Conservation (phyloP, 2,329 filamentous ascomycete genomes). For the Rutstroemia sp. region DNA sequence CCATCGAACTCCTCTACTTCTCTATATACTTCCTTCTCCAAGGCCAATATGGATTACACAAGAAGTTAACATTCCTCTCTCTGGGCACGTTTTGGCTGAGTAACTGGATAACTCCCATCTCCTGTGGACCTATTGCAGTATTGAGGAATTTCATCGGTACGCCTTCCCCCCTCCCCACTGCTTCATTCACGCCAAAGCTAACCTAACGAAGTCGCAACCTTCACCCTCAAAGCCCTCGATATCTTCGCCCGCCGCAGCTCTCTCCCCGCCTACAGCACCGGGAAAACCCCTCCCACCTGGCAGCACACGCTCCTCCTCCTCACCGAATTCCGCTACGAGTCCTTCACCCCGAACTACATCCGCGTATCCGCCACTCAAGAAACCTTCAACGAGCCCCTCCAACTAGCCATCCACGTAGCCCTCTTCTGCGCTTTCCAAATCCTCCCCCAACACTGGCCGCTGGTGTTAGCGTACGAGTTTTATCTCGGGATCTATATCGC, state of each 20-base stretch:
- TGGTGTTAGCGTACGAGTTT: slow-evolving; percentile 33
- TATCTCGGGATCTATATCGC: slow-evolving; percentile 34
- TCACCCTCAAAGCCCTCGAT: slow-evolving; percentile 35
- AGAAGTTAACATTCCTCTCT: slow-evolving; percentile 19
- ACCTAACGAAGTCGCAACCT: slow-evolving; percentile 28
- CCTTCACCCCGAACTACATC: slow-evolving; percentile 35
- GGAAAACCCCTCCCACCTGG: slow-evolving; percentile 23
- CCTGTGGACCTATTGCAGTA: slow-evolving; percentile 27
- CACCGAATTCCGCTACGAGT: slow-evolving; percentile 37
- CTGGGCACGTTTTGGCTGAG: slow-evolving; percentile 23
- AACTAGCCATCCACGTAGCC: slow-evolving; percentile 30
- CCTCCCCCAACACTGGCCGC: slow-evolving; percentile 31
- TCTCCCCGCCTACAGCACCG: slow-evolving; percentile 21
- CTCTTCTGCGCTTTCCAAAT: slow-evolving; percentile 31
- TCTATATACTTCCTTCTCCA: slow-evolving; percentile 28
- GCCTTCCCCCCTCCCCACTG: background rate
- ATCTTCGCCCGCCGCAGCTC: slow-evolving; percentile 31
- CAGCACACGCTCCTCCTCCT: slow-evolving; percentile 30
- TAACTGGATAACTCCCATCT: slow-evolving; percentile 26
- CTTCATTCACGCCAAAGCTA: background rate
- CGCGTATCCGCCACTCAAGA: slow-evolving; percentile 25
- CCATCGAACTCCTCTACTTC: slow-evolving; percentile 27
- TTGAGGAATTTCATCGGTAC: slow-evolving; percentile 31
- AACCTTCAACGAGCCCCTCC: slow-evolving; percentile 32
- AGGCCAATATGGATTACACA: slow-evolving; percentile 18